phyloP scores from a whole-genome alignment of 345 rosid genomes.

The Firmiana major region DNA sequence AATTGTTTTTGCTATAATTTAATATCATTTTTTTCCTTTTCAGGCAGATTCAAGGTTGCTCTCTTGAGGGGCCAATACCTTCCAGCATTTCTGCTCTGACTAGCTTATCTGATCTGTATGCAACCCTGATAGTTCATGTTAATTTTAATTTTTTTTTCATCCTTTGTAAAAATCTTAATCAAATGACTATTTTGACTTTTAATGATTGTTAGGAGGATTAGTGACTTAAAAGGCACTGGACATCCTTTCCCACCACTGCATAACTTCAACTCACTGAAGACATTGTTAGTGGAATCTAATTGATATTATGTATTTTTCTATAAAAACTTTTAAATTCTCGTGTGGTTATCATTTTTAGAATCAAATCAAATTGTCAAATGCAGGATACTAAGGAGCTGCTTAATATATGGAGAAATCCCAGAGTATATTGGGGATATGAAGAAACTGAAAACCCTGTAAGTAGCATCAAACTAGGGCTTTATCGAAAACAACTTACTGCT shows the following conservation, averaged over 20 bases:
- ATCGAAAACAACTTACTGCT: neutral
- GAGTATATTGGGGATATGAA: conserved; percentile 47
- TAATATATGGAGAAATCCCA: conserved; percentile 57
- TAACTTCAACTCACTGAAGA: conserved; percentile 56
- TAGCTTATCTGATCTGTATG: conserved; percentile 72
- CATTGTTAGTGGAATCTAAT: conserved; percentile 53
- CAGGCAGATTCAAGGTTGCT: conserved; percentile 79
- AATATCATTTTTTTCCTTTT: neutral
- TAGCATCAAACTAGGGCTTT: conserved; percentile 8
- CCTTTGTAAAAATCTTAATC: neutral
- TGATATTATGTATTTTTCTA: neutral
- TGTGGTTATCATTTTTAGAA: neutral
- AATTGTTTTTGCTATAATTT: neutral
- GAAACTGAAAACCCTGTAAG: conserved; percentile 76
- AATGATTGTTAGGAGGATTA: conserved; percentile 56
- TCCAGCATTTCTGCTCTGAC: conserved; percentile 58
- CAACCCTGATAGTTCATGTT: conserved; percentile 14
- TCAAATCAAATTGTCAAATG: conserved; percentile 13
- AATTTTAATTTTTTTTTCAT: neutral
- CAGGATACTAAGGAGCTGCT: conserved; percentile 70
- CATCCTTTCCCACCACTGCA: conserved; percentile 56
- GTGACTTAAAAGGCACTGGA: conserved; percentile 57
- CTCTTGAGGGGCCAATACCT: conserved; percentile 79
- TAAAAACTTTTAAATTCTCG: neutral
- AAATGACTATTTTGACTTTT: conserved; percentile 8